Conservation (phyloP, 2,329 filamentous ascomycete species). For the Fusarium nodosum region DNA sequence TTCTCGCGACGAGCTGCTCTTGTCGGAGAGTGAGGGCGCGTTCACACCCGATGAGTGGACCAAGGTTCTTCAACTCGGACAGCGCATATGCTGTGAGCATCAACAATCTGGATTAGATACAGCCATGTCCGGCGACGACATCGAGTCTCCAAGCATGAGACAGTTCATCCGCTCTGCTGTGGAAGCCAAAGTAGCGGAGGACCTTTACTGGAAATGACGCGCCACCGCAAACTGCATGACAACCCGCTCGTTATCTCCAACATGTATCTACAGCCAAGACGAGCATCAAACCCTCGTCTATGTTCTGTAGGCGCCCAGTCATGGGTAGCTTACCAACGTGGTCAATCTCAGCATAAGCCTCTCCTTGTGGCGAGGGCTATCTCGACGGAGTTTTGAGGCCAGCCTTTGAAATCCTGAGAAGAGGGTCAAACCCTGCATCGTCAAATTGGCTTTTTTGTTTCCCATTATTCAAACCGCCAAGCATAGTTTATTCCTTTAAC, state of each 20-base stretch:
- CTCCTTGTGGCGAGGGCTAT: constrained; percentile 13
- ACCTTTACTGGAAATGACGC: constrained; percentile 70
- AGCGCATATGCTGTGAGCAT: constrained; percentile 71
- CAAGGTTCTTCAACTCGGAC: constrained; percentile 73
- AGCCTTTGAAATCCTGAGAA: constrained; percentile 24
- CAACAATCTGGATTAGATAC: constrained; percentile 58
- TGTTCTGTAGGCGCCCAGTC: constrained; percentile 22
- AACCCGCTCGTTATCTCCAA: constrained; percentile 16
- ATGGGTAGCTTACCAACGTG: constrained; percentile 24
- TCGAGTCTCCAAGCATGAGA: constrained; percentile 65
- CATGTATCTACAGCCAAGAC: constrained; percentile 31
- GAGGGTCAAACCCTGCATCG: constrained; percentile 34
- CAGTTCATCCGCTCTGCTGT: constrained; percentile 73
- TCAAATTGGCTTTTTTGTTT: constrained; percentile 24
- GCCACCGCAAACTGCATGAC: constrained; percentile 24
- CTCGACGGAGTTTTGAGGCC: constrained; percentile 33
- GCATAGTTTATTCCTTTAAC: constrained; percentile 12
- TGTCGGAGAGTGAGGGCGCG: constrained; percentile 84
- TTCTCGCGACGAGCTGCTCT: constrained; percentile 77
- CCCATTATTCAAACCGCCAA: constrained; percentile 30
- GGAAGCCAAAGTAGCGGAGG: constrained; percentile 66
- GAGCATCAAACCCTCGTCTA: constrained; percentile 37
- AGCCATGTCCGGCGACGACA: constrained; percentile 60
- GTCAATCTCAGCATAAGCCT: constrained; percentile 30
- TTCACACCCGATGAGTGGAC: constrained; percentile 86